Evolutionary conservation across 1,284 basidiomycete genomes (phyloP).

Genomic region (Ustilago sp.): DNA sequence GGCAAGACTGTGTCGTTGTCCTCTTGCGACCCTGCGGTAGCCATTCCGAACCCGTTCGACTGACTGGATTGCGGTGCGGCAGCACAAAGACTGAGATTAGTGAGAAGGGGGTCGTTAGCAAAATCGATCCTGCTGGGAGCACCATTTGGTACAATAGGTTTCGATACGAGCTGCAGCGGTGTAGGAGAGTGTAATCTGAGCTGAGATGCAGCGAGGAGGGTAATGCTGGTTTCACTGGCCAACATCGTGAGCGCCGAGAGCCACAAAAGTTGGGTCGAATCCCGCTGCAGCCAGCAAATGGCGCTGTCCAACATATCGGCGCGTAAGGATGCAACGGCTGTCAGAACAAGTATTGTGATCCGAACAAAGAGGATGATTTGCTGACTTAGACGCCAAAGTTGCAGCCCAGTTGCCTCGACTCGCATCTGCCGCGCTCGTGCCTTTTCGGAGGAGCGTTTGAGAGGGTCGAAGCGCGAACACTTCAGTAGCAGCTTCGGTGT

Average conservation of each 20-base stretch:
- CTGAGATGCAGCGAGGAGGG: constrained; percentile 10
- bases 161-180: constrained; percentile 35
- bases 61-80: background rate
- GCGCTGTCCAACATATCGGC: background rate
- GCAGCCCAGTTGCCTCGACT: constrained; percentile 12
- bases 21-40: background rate
- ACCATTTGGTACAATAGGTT: constrained; percentile 15
- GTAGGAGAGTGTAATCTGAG: constrained; percentile 23
- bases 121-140: background rate
- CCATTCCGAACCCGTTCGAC: background rate
- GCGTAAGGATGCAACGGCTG: background rate
- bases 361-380: constrained; percentile 8
- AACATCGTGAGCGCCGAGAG: constrained; percentile 11
- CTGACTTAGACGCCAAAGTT: constrained; percentile 21
- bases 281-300: constrained; percentile 4
- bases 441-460: constrained; percentile 22
- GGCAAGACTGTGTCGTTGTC: background rate
- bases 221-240: constrained; percentile 17
- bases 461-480: constrained; percentile 14
- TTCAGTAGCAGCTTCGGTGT: constrained; percentile 8
- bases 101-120: constrained; percentile 20
- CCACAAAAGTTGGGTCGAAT: constrained; percentile 4
- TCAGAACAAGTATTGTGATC: background rate
- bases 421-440: constrained; percentile 26
- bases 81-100: constrained; percentile 19